Conservation (phyloP, 2,329 filamentous ascomycete genomes). For the Neofusicoccum sp. region DNA sequence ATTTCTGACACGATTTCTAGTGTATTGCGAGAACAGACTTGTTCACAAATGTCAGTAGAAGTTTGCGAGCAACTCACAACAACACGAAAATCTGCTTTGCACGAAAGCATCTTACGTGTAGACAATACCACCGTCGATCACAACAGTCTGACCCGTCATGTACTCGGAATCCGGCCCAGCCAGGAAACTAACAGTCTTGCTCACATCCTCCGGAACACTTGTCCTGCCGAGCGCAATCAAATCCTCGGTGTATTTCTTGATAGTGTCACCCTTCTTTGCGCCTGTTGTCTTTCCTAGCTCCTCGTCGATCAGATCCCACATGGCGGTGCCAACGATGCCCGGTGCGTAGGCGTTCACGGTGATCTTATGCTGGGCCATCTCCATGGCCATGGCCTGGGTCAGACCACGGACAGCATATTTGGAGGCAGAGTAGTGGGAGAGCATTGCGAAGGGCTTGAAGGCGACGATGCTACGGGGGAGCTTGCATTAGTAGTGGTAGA, state of each 20-base stretch:
- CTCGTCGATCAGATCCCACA: slow-evolving; percentile 71
- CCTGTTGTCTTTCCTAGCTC: slow-evolving; percentile 58
- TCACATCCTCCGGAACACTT: slow-evolving; percentile 65
- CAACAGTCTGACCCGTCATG: slow-evolving; percentile 66
- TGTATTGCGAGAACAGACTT: too few species aligned
- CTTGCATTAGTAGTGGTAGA: not conserved
- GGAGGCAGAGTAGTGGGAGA: slow-evolving; percentile 65
- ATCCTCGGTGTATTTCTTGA: slow-evolving; percentile 58
- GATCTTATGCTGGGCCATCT: slow-evolving; percentile 65
- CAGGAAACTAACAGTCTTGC: slow-evolving; percentile 64
- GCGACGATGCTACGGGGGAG: slow-evolving; percentile 52
- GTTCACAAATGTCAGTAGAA: too few species aligned
- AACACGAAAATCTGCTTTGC: too few species aligned
- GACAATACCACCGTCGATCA: slow-evolving; percentile 64
- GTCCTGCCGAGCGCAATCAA: slow-evolving; percentile 60
- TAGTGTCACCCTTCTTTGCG: slow-evolving; percentile 54
- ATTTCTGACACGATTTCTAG: too few species aligned
- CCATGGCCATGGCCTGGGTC: slow-evolving; percentile 68
- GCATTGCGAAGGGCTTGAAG: slow-evolving; percentile 61
- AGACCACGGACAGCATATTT: slow-evolving; percentile 70
- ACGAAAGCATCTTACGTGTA: slow-evolving; percentile 34
- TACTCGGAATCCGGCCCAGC: slow-evolving; percentile 63
- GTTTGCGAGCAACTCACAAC: too few species aligned
- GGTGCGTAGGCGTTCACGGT: slow-evolving; percentile 69
- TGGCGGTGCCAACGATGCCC: slow-evolving; percentile 66